Evolutionary conservation across 202 grass and related monocot genomes (phyloP), one percentile per base, ranked within the genome.

Genomic region (Musa balbisiana): DNA sequence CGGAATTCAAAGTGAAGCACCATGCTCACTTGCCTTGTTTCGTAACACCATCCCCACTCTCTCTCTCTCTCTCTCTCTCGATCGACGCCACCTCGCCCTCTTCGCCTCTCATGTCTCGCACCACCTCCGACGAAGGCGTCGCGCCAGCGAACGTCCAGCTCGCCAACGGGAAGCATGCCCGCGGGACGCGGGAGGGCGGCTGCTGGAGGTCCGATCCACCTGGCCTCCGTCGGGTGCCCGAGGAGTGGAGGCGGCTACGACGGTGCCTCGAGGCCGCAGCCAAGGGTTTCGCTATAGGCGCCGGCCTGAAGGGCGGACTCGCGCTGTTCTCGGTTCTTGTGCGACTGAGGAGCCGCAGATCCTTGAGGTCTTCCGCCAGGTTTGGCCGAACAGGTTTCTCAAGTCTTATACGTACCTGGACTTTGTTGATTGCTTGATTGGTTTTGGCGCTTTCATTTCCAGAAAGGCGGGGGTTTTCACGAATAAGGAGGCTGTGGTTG

Each of bases 221-320:
- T 22, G 10, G 2, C 5, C 64, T 53, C 51, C 19, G 1, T 71
- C 72, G 50, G 33, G 43, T 71, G 55, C 29, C 69, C 4, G 79
- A 88, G 67, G 85, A 97, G 80, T 84, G 87, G 76, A 89, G 83
- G 67, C 84, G 93, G 88, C 80, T 91, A 26, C 90, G 86, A 53
- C 93, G 93, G 51, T 93, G 90, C 72, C 52, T 86, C 52, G 90
- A 87, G 78, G 94, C 94, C 16, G 73, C 88, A 13, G 81, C 56
- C 2, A 98, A 98, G 81, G 91, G 94, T 53, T 98, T 98, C 83
- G 83, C 85, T 23, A 98, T 98, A 62, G 91, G 95, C 56, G 79
- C 91, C 0, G 94, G 94, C 6, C 85, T 98, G 51, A 98, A 92
- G 83, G 94, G 94, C 1, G 94, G 94, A 59, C 84, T 98, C 63